Conservation (phyloP, 768 basidiomycete species). For the Boletus pseudopeckii region DNA sequence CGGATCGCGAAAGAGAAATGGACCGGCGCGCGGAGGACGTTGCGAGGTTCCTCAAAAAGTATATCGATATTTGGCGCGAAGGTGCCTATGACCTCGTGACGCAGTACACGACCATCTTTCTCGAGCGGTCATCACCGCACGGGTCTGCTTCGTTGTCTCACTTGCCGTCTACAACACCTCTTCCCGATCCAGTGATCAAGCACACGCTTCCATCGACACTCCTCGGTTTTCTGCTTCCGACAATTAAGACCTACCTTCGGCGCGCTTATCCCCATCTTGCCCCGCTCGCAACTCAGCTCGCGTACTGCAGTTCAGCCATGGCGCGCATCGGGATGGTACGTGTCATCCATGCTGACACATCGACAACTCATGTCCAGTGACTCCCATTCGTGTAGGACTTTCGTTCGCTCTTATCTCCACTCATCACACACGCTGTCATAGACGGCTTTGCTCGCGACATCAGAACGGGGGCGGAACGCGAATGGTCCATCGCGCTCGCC, state of each 20-base stretch:
- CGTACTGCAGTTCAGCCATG: constrained; percentile 91
- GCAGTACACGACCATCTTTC: constrained; percentile 86
- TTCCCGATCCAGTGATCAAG: constrained; percentile 27
- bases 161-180: constrained; percentile 18
- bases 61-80: constrained; percentile 89
- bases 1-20: constrained; percentile 40
- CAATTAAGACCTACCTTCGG: constrained; percentile 60
- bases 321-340: constrained; percentile 79
- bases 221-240: constrained; percentile 56
- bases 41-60: constrained; percentile 75
- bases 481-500: constrained; percentile 34
- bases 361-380: neutral
- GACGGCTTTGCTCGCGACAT: constrained; percentile 50
- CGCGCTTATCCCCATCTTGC: constrained; percentile 59
- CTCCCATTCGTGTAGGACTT: constrained; percentile 48
- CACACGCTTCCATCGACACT: constrained; percentile 31
- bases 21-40: constrained; percentile 69
- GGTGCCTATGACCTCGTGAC: constrained; percentile 89
- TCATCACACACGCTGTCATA: constrained; percentile 64
- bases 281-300: constrained; percentile 89
- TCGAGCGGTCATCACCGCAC: constrained; percentile 54
- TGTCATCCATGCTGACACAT: neutral
- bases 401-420: constrained; percentile 57
- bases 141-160: constrained; percentile 15
- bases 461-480: constrained; percentile 24